Evolutionary conservation across 495 filamentous ascomycete species (phyloP), one percentile per base, ranked within the genome.

Genomic region (Aspergillus saccharolyticus): DNA sequence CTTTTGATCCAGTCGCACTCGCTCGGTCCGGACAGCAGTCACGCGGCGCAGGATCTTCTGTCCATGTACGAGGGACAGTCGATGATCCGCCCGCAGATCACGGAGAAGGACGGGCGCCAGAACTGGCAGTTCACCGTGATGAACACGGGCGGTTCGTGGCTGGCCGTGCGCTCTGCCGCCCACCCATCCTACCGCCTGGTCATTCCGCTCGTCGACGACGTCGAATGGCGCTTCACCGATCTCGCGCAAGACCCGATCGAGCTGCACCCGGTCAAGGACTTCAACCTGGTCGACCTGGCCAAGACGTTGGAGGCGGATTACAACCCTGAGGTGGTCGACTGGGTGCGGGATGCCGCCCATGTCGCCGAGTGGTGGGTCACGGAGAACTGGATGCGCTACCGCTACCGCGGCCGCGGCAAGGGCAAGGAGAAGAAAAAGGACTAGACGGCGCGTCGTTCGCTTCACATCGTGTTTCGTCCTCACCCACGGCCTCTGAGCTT

Each of bases 91-190:
- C 63, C 68, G 2, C 58, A 70, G 39, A 57, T 67, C 33, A 63
- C 69, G 44, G 61, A 72, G 28, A 52, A 68, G 53, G 61, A 73
- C 42, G 74, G 73, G 48, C 68, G 70, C 18, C 64, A 74, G 54
- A 65, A 72, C 52, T 80, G 76, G 77, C 76, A 80, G 53, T 79
- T 79, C 59, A 76, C 72, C 25, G 75, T 79, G 52, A 74, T 80
- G 63, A 80, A 80, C 59, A 77, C 78, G 0, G 78, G 78, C n/a
- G 75, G 77, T 1, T 69, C 75, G 0, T 70, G 73, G 67, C 65
- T 81, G 1, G 69, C 71, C 7, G 68, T 78, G 14, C 73, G 74
- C 3, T 78, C 74, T 8, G 74, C 76, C 7, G 71, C 68, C 1
- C 59, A 63, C 8, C 72, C 74, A 0, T 66, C 67, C n/a, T 74